Evolutionary conservation across 805 yeast species (phyloP), one percentile per base, ranked within the genome.

Genomic region (Metschnikowia hibisci): DNA sequence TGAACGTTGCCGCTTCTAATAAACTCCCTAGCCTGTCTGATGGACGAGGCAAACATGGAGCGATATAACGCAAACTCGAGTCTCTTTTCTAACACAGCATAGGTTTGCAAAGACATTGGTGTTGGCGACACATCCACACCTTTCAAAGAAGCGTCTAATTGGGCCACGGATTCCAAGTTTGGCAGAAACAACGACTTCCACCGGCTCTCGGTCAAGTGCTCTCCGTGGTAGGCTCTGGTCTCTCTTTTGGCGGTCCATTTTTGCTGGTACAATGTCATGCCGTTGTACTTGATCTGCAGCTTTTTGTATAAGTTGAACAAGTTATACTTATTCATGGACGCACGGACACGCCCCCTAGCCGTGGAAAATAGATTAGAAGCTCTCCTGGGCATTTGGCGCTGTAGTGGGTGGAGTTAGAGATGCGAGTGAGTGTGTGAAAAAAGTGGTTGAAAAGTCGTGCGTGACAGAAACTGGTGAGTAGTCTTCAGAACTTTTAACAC

Each of bases 201-300:
- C 60, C 90, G 80, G 14, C 78, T 70, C 62, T 93, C 99, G 1
- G 91, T 85, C 43, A 91, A 63, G 61, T 84, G 87, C 58, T 93
- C 98, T 55, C 99, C 99, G 62, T 91, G 99, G 63, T 91, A 91
- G 1, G 91, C 84, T 67, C 99, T 80, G 6, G 97, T 83, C 60
- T 90, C 96, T 60, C 81, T 84, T 64, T 93, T 91, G 40, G 96
- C 83, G 6, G 75, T 67, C 91, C 96, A 93, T 66, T 89, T 88
- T 64, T 91, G 96, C 66, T 87, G 96, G 67, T 75, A 93, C 46
- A 87, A 71, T n/a, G 95, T 80, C 64, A 78, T 77, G 4, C 80
- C 74, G 48, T 73, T 69, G 59, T 77, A 77, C 42, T 63, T 69
- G 28, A 76, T 66, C 47, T 73, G 73, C 36, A 80, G 73, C 63